Evolutionary conservation across 2,329 filamentous ascomycete genomes (phyloP).

Genomic region (Paraconiothyrium brasiliense): DNA sequence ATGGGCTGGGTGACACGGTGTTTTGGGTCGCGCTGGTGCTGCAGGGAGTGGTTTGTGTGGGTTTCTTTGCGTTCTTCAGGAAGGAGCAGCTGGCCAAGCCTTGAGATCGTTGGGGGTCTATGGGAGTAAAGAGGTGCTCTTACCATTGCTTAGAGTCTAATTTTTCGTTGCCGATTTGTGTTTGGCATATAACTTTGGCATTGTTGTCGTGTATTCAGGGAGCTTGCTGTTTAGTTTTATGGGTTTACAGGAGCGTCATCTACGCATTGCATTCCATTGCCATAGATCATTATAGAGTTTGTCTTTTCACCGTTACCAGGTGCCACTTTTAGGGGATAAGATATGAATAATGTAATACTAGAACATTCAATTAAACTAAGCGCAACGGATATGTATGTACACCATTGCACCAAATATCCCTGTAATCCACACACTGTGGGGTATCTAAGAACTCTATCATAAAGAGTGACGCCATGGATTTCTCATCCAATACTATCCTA

Average conservation of each 20-base stretch:
- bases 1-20: conserved; percentile 54
- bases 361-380: conserved; percentile 8
- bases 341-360: not conserved
- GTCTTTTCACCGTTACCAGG: no score
- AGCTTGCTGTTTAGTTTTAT: not conserved
- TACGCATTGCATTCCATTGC: no score
- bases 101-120: conserved; percentile 24
- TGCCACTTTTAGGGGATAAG: not conserved
- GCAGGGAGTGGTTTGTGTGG: conserved; percentile 67
- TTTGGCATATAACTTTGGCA: no score
- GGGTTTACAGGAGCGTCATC: not conserved
- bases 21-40: conserved; percentile 70
- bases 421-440: not conserved
- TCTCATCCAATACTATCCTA: not conserved
- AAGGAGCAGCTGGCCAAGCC: conserved; percentile 68
- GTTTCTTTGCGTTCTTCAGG: conserved; percentile 66
- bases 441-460: conserved; percentile 4
- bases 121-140: no score
- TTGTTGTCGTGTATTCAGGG: not conserved
- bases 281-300: not conserved
- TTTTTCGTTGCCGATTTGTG: not conserved
- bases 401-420: not conserved
- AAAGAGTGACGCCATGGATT: conserved; percentile 10
- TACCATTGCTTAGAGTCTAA: no score
- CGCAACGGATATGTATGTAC: conserved; percentile 1